These are phyloP conservation scores for Pyricularia sp. DNA, from an alignment of 2,329 filamentous ascomycete genomes.

Conservation along the genomic window DNA sequence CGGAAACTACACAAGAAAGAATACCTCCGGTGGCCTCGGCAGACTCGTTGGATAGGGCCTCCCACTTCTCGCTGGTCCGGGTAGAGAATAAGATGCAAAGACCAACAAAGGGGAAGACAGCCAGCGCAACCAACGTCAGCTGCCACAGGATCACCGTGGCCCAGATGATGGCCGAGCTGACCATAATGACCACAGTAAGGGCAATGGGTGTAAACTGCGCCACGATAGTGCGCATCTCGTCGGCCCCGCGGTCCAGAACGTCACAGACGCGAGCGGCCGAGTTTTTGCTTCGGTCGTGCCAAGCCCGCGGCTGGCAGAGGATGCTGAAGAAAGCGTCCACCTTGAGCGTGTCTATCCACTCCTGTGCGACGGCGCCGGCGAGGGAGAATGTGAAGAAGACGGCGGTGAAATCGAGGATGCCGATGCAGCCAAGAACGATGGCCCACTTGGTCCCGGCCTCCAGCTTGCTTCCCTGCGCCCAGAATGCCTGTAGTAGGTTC, in stretches of 20 bases:
- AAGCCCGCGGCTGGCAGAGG: conserved; percentile 65
- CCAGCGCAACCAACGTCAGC: conserved; percentile 67
- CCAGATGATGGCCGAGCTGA: conserved; percentile 63
- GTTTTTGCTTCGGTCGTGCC: conserved; percentile 63
- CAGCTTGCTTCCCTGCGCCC: conserved; percentile 37
- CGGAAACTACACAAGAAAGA: conserved; percentile 66
- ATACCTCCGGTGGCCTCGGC: conserved; percentile 51
- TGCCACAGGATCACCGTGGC: conserved; percentile 68
- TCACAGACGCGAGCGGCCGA: conserved; percentile 55
- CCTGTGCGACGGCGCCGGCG: conserved; percentile 61
- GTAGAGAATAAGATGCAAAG: conserved; percentile 61
- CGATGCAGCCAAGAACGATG: conserved; percentile 57
- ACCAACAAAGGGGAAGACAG: conserved; percentile 60
- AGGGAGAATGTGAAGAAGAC: conserved; percentile 61
- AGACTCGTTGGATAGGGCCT: conserved; percentile 55
- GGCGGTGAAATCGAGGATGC: conserved; percentile 54
- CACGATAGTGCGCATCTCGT: conserved; percentile 79
- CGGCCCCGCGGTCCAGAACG: conserved; percentile 69
- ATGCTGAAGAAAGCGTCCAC: conserved; percentile 58
- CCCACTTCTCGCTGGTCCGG: conserved; percentile 60
- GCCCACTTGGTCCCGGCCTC: conserved; percentile 55
- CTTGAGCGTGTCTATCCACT: conserved; percentile 69
- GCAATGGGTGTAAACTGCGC: conserved; percentile 67
- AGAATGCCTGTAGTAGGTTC: conserved; percentile 62
- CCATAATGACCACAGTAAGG: conserved; percentile 58